Base-by-base conservation (phyloP, 2,329 filamentous ascomycete genomes). In the Pseudocercospora cruenta region DNA sequence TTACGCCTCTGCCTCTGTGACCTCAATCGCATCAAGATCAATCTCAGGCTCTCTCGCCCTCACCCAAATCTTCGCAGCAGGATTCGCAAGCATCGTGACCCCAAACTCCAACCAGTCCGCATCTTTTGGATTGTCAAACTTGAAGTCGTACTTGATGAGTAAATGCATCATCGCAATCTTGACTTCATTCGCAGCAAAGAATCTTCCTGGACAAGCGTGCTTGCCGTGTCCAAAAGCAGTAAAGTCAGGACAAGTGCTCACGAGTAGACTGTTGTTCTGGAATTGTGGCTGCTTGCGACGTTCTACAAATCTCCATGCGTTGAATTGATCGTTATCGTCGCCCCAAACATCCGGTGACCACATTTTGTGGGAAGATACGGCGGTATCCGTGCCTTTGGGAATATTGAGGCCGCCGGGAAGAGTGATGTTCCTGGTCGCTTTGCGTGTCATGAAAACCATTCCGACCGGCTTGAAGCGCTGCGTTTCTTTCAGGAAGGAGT, bases 141-240 rank as follows among this genome's bases (percentile, higher is more conserved):
- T 69, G 49, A 77, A 70, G 63, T 79, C 77, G 59, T 79, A 79
- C 61, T 78, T 74, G n/a, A 77, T 60, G 28, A 78, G 60, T 22
- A 78, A 61, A 64, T 77, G 72, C 16, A 71, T 70, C 51, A 79
- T 64, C 0, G 74, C 69, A 47, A 78, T 71, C 64, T 79, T 79
- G 58, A 78, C 72, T 61, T 77, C 75, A 58, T 76, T 76, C 16
- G 69, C 66, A n/a, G 75, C 77, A 54, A 79, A 77, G 67, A 78
- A 78, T 16, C 77, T 66, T 1, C 77, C 77, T 3, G 77, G 76
- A 59, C 77, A 77, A 12, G 73, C 75, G 49, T 78, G 75, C 24
- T 72, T 69, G 19, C 77, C 77, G 49, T 74, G 69, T 12, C 74
- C 72, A 65, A 77, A 78, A 0, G 60, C 70, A 28, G 76, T 49